Percentiles rank a stretch among this genome's conserved stretches.
Evolutionary conservation across 441 rosid species (phyloP).

Genomic region (Erysimum cheiri): DNA sequence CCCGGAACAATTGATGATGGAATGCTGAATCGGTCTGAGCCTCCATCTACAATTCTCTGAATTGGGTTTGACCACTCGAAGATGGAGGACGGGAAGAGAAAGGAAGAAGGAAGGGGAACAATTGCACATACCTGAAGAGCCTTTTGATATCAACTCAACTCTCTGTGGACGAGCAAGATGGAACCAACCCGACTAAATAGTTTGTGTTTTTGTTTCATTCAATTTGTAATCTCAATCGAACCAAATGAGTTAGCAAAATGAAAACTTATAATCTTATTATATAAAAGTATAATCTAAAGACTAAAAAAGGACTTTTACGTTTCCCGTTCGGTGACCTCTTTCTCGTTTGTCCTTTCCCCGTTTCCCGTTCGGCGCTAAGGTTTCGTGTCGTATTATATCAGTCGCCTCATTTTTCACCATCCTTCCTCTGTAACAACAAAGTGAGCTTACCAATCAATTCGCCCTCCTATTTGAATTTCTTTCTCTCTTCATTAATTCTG

Average conservation of each 20-base stretch:
- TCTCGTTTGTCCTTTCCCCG: conserved; percentile 17
- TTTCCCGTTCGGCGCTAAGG: conserved; percentile 10
- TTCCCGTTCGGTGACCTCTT: background rate
- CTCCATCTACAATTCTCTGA: conserved; percentile 3
- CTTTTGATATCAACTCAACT: background rate
- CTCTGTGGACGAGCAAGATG: background rate
- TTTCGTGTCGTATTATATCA: conserved; percentile 17
- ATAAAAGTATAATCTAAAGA: no score
- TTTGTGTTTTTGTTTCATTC: no score
- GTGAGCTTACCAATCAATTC: conserved; percentile 19
- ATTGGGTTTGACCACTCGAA: conserved; percentile 12
- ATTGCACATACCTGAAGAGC: conserved; percentile 47
- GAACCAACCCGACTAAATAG: no score
- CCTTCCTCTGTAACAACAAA: background rate
- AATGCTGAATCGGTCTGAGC: conserved; percentile 4
- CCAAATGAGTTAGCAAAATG: no score
- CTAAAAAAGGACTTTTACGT: background rate
- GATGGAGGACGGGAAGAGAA: conserved; percentile 39
- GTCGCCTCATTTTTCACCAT: conserved; percentile 7
- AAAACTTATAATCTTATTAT: no score
- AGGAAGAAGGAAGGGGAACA: conserved; percentile 45
- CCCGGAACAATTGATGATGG: background rate
- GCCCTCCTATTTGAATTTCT: background rate
- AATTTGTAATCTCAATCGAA: no score
- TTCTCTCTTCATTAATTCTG: background rate